Base-by-base conservation (phyloP, 2,329 filamentous ascomycete species). In the Rutstroemia sp. region DNA sequence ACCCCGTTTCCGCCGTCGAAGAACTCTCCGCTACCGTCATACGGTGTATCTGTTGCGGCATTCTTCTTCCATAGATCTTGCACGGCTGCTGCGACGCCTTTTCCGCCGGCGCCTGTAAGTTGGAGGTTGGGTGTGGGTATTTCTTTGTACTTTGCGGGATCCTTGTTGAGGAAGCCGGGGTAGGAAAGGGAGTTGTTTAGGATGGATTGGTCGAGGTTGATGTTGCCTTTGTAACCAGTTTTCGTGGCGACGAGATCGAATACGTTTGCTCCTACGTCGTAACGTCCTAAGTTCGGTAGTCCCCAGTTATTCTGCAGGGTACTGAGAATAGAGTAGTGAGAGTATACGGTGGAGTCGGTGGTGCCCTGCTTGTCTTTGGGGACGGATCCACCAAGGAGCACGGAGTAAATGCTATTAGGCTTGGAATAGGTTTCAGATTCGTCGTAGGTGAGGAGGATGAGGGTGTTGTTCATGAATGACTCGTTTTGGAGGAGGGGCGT, bases 381-480 rank as follows among this genome's bases (percentile, higher is more conserved):
- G 1, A 84, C 68, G 10, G 79, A 78, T 45, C 75, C 79, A 3
- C 81, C 81, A 7, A 83, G 74, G 1, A 83, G 72, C 34, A 83
- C 72, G 30, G 74, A 75, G 38, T 76, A 76, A 46, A 83, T 77
- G 52, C 74, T 73, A 70, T 84, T 84, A 46, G 75, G 76, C 55
- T 73, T 65, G 2, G 68, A 69, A 67, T 81, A 79, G 10, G 74
- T 76, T 58, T 79, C 76, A 60, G 75, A 77, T 65, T 83, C 81
- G 63, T 84, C 81, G 59, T 80, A 83, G 2, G 79, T 83, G 44
- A 83, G 71, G 7, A 82, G 72, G 44, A 83, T 74, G 5, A 83
- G 73, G 0, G 80, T 83, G 49, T 70, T 69, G 19, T 76, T 70
- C 73, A 77, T 77, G 69, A 83, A 81, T 45, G 76, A 71, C 14